phyloP scores from a whole-genome alignment of 495 filamentous ascomycete genomes.

The Astrothelium macrocarpum region DNA sequence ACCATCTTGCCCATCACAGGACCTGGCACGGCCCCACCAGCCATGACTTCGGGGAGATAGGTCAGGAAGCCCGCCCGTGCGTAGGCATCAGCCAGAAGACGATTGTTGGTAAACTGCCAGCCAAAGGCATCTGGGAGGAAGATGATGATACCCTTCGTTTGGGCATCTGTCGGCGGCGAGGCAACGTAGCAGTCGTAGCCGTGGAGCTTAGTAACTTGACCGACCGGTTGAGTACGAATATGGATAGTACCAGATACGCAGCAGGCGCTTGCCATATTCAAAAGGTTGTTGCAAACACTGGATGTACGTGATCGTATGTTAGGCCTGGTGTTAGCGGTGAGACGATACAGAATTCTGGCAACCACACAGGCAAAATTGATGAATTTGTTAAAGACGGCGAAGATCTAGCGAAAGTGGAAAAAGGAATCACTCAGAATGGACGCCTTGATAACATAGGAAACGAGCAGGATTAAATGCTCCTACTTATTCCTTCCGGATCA shows the following conservation, averaged over 20 bases:
- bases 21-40: slow-evolving; percentile 1
- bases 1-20: not conserved
- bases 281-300: not conserved
- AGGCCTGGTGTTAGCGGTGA: no score
- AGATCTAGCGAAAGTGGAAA: no score
- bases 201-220: slow-evolving; percentile 22
- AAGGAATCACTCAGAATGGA: no score
- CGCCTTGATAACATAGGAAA: no score
- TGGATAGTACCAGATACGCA: slow-evolving; percentile 27
- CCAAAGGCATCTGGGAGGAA: slow-evolving; percentile 30
- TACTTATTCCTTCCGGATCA: not conserved
- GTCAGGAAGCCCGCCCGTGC: slow-evolving; percentile 21
- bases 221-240: slow-evolving; percentile 20
- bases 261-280: slow-evolving; percentile 11
- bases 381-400: not conserved
- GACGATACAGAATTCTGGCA: no score
- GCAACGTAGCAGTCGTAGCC: slow-evolving; percentile 27
- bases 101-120: slow-evolving; percentile 23
- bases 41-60: slow-evolving; percentile 21
- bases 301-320: no score
- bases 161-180: slow-evolving; percentile 14
- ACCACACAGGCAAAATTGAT: not conserved
- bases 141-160: slow-evolving; percentile 25
- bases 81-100: slow-evolving; percentile 26
- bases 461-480: not conserved